A percentile compares a stretch with the other conserved stretches of the same genome.
Evolutionary conservation across 176 grass and related monocot genomes (phyloP).

Genomic region (bread wheat (Triticum aestivum)): DNA sequence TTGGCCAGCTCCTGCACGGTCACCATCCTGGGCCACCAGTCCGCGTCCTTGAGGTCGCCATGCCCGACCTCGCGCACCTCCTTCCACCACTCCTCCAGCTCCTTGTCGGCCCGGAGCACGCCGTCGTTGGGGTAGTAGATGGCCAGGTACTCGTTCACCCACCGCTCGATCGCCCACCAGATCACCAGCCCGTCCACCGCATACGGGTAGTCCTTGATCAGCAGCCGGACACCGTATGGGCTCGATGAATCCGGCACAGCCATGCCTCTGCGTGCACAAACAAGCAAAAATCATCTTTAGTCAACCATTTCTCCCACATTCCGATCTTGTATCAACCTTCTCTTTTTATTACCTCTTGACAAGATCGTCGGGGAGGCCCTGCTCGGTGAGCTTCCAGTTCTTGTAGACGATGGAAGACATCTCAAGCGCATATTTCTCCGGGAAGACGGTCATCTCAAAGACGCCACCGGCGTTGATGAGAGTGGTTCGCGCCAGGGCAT

Average conservation of each 20-base stretch:
- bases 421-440: constrained; percentile 54
- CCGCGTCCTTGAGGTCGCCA: constrained; percentile 58
- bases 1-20: constrained; percentile 55
- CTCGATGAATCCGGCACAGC: constrained; percentile 43
- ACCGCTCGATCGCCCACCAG: constrained; percentile 68
- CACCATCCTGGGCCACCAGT: constrained; percentile 80
- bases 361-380: constrained; percentile 72
- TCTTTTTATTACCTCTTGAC: constrained; percentile 55
- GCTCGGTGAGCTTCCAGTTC: constrained; percentile 84
- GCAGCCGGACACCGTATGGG: constrained; percentile 47
- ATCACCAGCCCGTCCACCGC: constrained; percentile 66
- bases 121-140: constrained; percentile 57
- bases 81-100: constrained; percentile 85
- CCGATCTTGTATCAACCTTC: background rate
- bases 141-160: constrained; percentile 63
- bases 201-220: constrained; percentile 84
- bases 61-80: constrained; percentile 79
- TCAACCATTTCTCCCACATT: background rate
- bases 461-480: constrained; percentile 82
- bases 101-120: constrained; percentile 39
- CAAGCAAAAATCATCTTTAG: background rate
- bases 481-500: constrained; percentile 67
- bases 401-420: constrained; percentile 80
- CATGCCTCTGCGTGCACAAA: constrained; percentile 42
- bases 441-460: constrained; percentile 78